Evolutionary conservation across 805 yeast genomes (phyloP), one percentile per base, ranked within the genome.

Genomic region (Nakazawaea ernobii): DNA sequence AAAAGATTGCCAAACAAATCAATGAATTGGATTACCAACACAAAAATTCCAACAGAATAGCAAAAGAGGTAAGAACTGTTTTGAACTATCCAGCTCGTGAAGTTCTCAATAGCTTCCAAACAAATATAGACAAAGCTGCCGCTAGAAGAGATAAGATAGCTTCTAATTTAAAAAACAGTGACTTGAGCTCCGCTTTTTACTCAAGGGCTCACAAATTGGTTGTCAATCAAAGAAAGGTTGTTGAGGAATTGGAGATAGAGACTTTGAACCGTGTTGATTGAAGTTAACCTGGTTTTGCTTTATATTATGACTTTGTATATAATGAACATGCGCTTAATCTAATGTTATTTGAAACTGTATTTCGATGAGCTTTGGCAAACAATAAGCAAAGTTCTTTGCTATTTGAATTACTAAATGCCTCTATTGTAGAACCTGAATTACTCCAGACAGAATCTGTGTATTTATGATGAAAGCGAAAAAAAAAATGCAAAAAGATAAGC

Each of bases 41-140:
- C 55, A 57, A 71, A 39, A 92, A 91, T 60, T 81, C 96, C 1
- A 76, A 74, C 42, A 74, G 99, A 51, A 77, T 94, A 7, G 73
- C 95, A 0, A 80, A 78, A 54, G 98, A 92, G 60, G 86, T 89
- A 49, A 73, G 94, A 28, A 80, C 80, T 55, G 96, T 94, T 2
- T 70, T 94, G 56, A 79, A 77, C 57, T 82, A 74, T 58, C 98
- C 98, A 6, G 75, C 87, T 0, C 80, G 89, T 53, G 96, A 90
- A 58, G 87, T 94, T 5, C 77, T 84, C 55, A 75, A 78, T 39
- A 77, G 79, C 40, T 78, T 86, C 65, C 91, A 86, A 55, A 68
- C 80, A 0, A 64, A 77, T 41, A 72, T 88, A 35, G 94, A 86
- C 52, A 73, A 75, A 55, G 75, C 81, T 49, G 73, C 75, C 13